These are phyloP conservation scores for Euptelea pleiosperma DNA, from an alignment of 164 flowering plant species.

Conservation along the genomic window DNA sequence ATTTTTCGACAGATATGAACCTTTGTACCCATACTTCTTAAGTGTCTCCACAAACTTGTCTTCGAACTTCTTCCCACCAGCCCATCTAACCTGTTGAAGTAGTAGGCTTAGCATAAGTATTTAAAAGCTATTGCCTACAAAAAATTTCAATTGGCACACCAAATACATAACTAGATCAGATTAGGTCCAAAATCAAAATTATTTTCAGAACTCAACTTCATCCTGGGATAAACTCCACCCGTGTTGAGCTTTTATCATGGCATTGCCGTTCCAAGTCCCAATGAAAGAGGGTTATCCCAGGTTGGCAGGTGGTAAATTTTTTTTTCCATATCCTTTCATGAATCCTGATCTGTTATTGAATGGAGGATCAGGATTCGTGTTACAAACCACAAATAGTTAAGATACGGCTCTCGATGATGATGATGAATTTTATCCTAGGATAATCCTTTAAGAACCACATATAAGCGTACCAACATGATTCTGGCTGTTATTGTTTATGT, in stretches of 20 bases:
- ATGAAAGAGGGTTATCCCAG: too few species aligned
- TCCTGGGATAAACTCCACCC: too few species aligned
- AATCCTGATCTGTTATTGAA: too few species aligned
- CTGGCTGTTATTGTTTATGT: background rate
- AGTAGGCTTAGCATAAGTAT: background rate
- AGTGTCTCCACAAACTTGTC: constrained; percentile 82
- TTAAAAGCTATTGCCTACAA: background rate
- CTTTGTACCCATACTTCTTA: constrained; percentile 79
- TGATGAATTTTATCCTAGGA: too few species aligned
- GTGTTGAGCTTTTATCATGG: too few species aligned
- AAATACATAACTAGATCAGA: background rate
- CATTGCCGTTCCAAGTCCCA: too few species aligned
- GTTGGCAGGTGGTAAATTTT: too few species aligned
- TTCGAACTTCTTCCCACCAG: constrained; percentile 81
- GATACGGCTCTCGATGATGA: too few species aligned
- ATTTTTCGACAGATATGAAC: constrained; percentile 82
- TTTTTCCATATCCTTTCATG: too few species aligned
- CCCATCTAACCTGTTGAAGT: constrained; percentile 78
- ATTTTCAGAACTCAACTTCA: background rate
- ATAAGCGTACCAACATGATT: constrained; percentile 1
- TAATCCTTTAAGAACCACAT: too few species aligned
- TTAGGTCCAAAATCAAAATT: background rate
- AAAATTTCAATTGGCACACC: background rate
- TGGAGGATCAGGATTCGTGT: too few species aligned
- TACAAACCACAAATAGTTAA: too few species aligned